Conservation (phyloP, 1,284 basidiomycete species). For the Cryptococcus floricola region DNA sequence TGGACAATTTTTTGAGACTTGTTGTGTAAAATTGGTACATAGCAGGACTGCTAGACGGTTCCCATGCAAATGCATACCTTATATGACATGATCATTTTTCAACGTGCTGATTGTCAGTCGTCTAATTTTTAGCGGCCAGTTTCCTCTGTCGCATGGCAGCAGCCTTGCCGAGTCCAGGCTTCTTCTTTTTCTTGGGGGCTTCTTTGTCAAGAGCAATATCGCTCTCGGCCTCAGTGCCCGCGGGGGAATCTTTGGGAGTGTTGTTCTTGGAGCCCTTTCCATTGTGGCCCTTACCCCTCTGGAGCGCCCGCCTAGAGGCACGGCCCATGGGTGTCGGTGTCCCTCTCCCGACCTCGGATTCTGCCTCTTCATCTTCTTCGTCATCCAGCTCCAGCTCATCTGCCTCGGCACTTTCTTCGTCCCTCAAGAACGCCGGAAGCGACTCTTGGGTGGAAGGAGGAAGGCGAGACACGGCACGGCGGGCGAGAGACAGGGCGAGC, state of each 20-base stretch:
- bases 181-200: slow-evolving; percentile 29
- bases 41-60: too few relatives aligned
- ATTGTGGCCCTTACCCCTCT: not conserved
- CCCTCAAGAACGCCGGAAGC: slow-evolving; percentile 17
- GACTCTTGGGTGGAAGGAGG: slow-evolving; percentile 18
- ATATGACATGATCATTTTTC: too few relatives aligned
- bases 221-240: slow-evolving; percentile 18
- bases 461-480: slow-evolving; percentile 10
- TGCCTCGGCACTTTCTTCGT: not conserved
- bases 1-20: not conserved
- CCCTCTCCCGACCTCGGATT: slow-evolving; percentile 1
- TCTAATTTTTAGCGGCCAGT: slow-evolving; percentile 39
- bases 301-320: not conserved
- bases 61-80: too few relatives aligned
- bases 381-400: slow-evolving; percentile 9
- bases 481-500: slow-evolving; percentile 16
- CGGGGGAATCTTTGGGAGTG: slow-evolving; percentile 20
- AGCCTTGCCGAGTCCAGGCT: slow-evolving; percentile 35
- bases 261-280: slow-evolving; percentile 2
- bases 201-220: slow-evolving; percentile 9
- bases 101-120: too few relatives aligned
- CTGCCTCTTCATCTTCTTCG: slow-evolving; percentile 8
- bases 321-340: slow-evolving; percentile 10
- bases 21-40: not conserved
- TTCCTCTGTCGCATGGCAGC: slow-evolving; percentile 42